Conservation (phyloP, 345 rosid genomes). For the Euphorbia tirucalli region DNA sequence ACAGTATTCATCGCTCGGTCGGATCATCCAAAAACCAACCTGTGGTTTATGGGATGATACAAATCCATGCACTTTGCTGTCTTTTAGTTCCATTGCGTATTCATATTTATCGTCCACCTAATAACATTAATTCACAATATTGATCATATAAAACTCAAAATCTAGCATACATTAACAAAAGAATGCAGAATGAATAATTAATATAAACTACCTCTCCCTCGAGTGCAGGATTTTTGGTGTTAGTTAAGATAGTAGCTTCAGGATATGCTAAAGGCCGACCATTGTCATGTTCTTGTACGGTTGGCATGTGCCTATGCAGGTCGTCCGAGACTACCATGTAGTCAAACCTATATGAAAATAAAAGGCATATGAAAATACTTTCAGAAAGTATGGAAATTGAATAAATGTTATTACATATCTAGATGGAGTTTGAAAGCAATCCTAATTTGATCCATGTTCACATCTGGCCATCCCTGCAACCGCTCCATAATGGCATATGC, state of each 20-base stretch:
- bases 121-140: neutral
- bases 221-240: neutral
- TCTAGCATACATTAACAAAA: neutral
- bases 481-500: constrained; percentile 18
- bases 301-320: constrained; percentile 19
- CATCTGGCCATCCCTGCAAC: constrained; percentile 11
- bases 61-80: constrained; percentile 26
- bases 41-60: constrained; percentile 13
- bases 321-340: constrained; percentile 12
- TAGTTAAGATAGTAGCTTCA: constrained; percentile 20
- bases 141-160: no score
- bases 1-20: constrained; percentile 15
- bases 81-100: constrained; percentile 19
- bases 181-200: no score
- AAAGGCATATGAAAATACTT: no score
- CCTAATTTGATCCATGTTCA: constrained; percentile 12
- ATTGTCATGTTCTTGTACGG: constrained; percentile 1
- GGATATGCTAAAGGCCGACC: constrained; percentile 15
- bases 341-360: neutral
- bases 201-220: constrained; percentile 20
- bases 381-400: no score
- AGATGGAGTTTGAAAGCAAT: constrained; percentile 14
- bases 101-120: constrained; percentile 31
- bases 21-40: constrained; percentile 19
- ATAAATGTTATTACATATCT: neutral